A percentile compares a stretch with the other conserved stretches of the same genome.
These are phyloP conservation scores for Wallacemonas sp. DNA, from an alignment of 208 protist genomes.

Conservation along the genomic window DNA sequence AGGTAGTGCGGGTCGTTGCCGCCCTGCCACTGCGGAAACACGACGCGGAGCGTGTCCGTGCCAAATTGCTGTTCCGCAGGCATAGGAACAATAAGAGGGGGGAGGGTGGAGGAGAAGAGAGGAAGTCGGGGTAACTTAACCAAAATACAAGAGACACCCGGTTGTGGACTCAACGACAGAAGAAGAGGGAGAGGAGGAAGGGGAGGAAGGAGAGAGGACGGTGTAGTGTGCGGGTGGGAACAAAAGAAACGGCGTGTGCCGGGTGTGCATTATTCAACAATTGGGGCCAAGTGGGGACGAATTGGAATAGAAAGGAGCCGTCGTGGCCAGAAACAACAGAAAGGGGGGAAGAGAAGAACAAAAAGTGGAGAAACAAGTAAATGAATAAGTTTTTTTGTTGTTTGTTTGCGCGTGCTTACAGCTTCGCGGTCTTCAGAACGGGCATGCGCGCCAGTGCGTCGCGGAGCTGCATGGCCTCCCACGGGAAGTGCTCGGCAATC, in stretches of 20 bases:
- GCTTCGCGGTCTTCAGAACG: conserved; percentile 16
- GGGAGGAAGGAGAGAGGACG: too few relatives aligned
- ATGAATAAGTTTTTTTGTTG: conserved; percentile 1
- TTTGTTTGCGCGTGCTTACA: conserved; percentile 18
- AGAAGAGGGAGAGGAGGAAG: too few relatives aligned
- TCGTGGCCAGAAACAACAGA: conserved; percentile 6
- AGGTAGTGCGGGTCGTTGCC: conserved; percentile 33
- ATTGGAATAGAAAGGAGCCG: too few relatives aligned
- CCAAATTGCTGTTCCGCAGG: not conserved
- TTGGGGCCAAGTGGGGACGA: too few relatives aligned
- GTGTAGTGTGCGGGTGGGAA: too few relatives aligned
- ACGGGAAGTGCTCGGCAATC: conserved; percentile 40
- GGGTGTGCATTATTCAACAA: too few relatives aligned
- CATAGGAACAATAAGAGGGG: not conserved
- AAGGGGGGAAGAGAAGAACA: not conserved
- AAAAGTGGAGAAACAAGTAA: not conserved
- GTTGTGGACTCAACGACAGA: too few relatives aligned
- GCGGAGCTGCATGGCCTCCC: conserved; percentile 29
- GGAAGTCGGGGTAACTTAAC: too few relatives aligned
- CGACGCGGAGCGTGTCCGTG: conserved; percentile 23
- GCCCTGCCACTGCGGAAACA: conserved; percentile 41
- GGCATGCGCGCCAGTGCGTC: conserved; percentile 26
- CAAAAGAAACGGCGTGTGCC: too few relatives aligned
- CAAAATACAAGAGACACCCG: too few relatives aligned
- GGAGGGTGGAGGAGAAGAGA: not conserved